Evolutionary conservation across 345 rosid genomes (phyloP).

Genomic region (Brassica nigra): DNA sequence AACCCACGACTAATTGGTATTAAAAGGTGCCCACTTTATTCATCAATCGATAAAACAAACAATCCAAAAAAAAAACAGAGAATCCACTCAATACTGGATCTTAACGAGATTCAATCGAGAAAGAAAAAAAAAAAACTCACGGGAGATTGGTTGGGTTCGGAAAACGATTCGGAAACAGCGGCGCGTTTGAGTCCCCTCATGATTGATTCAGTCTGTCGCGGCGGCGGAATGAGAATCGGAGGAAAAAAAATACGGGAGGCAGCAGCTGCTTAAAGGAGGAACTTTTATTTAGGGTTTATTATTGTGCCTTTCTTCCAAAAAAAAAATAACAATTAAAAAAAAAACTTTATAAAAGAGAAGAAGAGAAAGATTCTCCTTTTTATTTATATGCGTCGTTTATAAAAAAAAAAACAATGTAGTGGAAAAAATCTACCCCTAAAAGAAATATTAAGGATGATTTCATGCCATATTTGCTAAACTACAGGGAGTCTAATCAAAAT

Average conservation of each 20-base stretch:
- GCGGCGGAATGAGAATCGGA: slow-evolving; percentile 12
- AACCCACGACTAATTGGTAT: not conserved
- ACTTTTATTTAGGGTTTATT: slow-evolving; percentile 49
- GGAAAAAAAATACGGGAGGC: slow-evolving; percentile 12
- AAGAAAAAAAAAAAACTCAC: slow-evolving; percentile 51
- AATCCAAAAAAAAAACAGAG: not conserved
- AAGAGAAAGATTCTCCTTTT: slow-evolving; percentile 18
- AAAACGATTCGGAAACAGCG: slow-evolving; percentile 41
- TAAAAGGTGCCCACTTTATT: slow-evolving; percentile 13
- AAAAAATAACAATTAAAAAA: not conserved
- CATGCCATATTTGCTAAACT: too few relatives aligned
- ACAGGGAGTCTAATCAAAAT: too few relatives aligned
- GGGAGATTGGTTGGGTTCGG: slow-evolving; percentile 55
- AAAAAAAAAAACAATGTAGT: not conserved
- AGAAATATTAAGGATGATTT: not conserved
- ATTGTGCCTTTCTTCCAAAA: slow-evolving; percentile 22
- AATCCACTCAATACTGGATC: slow-evolving; percentile 14
- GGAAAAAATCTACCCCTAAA: not conserved
- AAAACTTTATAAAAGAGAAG: slow-evolving; percentile 11
- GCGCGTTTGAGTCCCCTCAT: slow-evolving; percentile 65
- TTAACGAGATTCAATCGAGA: slow-evolving; percentile 22
- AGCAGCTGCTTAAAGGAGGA: slow-evolving; percentile 18
- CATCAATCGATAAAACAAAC: not conserved
- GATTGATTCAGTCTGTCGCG: slow-evolving; percentile 44
- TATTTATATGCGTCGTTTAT: not conserved